These are phyloP conservation scores for Speleostelium caveatum DNA, from an alignment of 78 protist genomes.

Conservation along the genomic window DNA sequence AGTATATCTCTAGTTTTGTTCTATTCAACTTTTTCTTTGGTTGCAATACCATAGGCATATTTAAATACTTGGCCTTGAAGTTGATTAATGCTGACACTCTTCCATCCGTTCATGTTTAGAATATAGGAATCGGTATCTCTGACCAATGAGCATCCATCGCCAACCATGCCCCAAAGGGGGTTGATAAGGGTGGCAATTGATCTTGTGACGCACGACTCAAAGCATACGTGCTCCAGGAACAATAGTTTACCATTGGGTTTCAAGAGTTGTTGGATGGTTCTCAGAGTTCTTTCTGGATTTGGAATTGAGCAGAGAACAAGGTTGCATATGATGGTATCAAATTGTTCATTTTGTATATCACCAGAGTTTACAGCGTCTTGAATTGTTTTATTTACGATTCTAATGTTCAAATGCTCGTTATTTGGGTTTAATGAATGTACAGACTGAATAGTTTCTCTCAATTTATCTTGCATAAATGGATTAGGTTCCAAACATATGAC, in stretches of 20 bases:
- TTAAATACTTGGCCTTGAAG: slow-evolving; percentile 1
- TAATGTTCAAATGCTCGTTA: not conserved
- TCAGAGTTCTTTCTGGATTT: not conserved
- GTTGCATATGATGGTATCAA: slow-evolving; percentile 45
- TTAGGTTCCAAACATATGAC: slow-evolving; percentile 43
- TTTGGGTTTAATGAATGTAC: too few species aligned
- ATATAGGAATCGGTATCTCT: slow-evolving; percentile 1
- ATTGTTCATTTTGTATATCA: slow-evolving; percentile 24
- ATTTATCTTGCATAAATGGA: slow-evolving; percentile 45
- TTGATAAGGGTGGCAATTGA: slow-evolving; percentile 5
- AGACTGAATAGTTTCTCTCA: not conserved
- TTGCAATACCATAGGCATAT: slow-evolving; percentile 25
- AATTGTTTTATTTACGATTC: slow-evolving; percentile 8
- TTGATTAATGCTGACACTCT: slow-evolving; percentile 1
- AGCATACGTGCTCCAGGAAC: slow-evolving; percentile 43
- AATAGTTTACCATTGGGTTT: slow-evolving; percentile 60
- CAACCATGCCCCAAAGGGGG: slow-evolving; percentile 33
- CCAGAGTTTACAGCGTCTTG: slow-evolving; percentile 10
- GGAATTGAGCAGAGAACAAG: slow-evolving; percentile 65
- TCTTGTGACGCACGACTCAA: not conserved
- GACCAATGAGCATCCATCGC: slow-evolving; percentile 29
- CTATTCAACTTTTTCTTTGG: too few species aligned
- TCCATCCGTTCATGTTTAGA: slow-evolving; percentile 32
- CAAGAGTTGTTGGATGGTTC: slow-evolving; percentile 19
- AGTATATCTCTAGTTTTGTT: too few species aligned